Evolutionary conservation across 2,329 filamentous ascomycete species (phyloP), one percentile per base, ranked within the genome.

Genomic region (Cladosporium sp.): DNA sequence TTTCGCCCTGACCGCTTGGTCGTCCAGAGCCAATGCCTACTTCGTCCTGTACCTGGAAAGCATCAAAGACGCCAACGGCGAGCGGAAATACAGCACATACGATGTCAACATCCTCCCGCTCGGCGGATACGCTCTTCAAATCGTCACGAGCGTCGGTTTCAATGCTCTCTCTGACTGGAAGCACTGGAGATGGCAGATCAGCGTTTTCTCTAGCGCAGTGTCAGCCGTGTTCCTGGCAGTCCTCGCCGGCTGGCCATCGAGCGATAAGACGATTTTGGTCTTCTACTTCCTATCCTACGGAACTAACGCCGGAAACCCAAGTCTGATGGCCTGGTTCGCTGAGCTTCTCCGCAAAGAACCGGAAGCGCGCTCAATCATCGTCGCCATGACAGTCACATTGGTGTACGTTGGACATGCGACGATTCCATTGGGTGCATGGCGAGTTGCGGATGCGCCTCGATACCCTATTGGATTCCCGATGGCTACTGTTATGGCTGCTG

Each of bases 21-120:
- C 40, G 3, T 32, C 18, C 12, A 15, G 40, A 15, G 40, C 40
- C 7, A 43, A 43, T 16, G 9, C 40, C 15, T 43, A 43, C 11
- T 43, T 43, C 15, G 40, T 43, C 12, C 27, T 43, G 8, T 43
- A 43, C 20, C 40, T 43, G 15, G 40, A 43, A 7, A 32, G 15
- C 27, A 43, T 43, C 18, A 33, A 20, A 9, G 16, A 32, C 40
- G 11, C 16, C 18, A 29, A 16, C 9, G 40, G 40, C 7, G 22
- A 43, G 16, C 40, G 40, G 9, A 43, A 43, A 18, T 43, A 43
- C 25, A 43, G 40, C 40, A 43, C 40, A 5, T 43, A 43, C 40
- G 16, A 43, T 5, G 29, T 43, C n/a, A 43, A 43, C 40, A 43
- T 43, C 15, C 29, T 43, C 15, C 40, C 40, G 9, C 40, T 43